Conservation (phyloP, 495 filamentous ascomycete genomes). For the Aspergillus saccharolyticus region DNA sequence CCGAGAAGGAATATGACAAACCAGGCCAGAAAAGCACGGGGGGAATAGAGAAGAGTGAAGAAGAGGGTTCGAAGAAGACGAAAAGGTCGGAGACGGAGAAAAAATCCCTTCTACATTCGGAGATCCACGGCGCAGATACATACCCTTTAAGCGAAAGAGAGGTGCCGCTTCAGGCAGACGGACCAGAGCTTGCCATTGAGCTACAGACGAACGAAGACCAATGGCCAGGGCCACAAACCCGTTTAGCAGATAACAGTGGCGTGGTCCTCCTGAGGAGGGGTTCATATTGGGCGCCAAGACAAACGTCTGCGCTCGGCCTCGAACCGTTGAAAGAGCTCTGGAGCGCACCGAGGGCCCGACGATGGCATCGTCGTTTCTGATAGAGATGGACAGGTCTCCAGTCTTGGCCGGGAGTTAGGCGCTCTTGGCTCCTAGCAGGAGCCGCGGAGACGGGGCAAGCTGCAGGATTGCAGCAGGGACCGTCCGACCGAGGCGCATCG, state of each 20-base stretch:
- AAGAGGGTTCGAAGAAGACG: constrained; percentile 14
- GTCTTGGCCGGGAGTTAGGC: constrained; percentile 1
- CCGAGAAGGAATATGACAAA: not conserved
- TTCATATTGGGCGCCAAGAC: constrained; percentile 17
- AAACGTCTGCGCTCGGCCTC: constrained; percentile 5
- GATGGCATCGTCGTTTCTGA: constrained; percentile 5
- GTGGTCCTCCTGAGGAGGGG: constrained; percentile 12
- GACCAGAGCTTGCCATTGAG: constrained; percentile 6
- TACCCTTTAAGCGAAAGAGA: constrained; percentile 16
- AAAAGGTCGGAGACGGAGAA: constrained; percentile 7
- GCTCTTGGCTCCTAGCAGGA: constrained; percentile 3
- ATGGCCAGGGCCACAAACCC: not conserved
- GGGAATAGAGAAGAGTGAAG: constrained; percentile 3
- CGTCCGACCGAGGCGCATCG: not conserved
- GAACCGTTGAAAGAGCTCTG: not conserved
- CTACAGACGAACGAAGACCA: constrained; percentile 4
- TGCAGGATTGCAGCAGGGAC: not conserved
- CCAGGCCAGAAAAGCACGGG: not conserved
- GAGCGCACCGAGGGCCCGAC: not conserved
- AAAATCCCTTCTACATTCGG: constrained; percentile 12
- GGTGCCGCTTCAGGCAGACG: constrained; percentile 6
- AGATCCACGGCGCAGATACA: constrained; percentile 12
- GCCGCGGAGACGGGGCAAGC: not conserved
- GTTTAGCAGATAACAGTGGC: constrained; percentile 8
- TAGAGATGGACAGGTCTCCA: constrained; percentile 1